Evolutionary conservation across 202 grass and related monocot species (phyloP).

Genomic region (Musa balbisiana): DNA sequence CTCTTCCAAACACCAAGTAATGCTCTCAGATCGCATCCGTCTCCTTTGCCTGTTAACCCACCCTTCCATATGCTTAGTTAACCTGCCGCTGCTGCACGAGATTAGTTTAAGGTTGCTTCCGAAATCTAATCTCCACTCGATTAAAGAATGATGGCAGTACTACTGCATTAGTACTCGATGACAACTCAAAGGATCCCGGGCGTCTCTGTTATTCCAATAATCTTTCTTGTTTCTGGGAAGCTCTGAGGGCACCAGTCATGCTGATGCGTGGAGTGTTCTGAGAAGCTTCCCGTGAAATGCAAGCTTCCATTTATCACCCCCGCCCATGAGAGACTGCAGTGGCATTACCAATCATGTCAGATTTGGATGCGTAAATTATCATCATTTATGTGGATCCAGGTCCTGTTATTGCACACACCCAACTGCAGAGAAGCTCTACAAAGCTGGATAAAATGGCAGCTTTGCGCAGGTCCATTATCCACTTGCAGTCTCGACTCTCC

Average conservation of each 20-base stretch:
- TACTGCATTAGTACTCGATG: background rate
- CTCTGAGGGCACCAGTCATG: constrained; percentile 9
- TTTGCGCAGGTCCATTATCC: constrained; percentile 2
- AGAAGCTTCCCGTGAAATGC: constrained; percentile 21
- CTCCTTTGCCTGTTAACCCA: background rate
- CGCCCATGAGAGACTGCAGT: no score
- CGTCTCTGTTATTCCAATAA: constrained; percentile 9
- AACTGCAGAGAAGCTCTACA: background rate
- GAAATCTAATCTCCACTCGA: constrained; percentile 20
- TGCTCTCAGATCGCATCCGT: background rate
- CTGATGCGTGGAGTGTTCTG: constrained; percentile 6
- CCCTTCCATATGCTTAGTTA: no score
- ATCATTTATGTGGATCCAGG: no score
- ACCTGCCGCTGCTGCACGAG: no score
- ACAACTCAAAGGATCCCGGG: background rate
- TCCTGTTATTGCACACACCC: no score
- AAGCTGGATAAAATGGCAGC: background rate
- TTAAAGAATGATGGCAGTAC: constrained; percentile 18
- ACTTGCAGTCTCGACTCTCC: background rate
- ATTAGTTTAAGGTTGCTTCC: constrained; percentile 11
- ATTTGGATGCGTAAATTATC: background rate
- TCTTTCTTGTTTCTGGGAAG: constrained; percentile 32
- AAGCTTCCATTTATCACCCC: background rate
- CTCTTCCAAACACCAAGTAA: background rate
- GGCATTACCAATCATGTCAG: background rate